Percentiles rank a stretch among this genome's conserved stretches.
These are phyloP conservation scores for Pisolithus orientalis DNA, from an alignment of 768 basidiomycete species.

Conservation along the genomic window DNA sequence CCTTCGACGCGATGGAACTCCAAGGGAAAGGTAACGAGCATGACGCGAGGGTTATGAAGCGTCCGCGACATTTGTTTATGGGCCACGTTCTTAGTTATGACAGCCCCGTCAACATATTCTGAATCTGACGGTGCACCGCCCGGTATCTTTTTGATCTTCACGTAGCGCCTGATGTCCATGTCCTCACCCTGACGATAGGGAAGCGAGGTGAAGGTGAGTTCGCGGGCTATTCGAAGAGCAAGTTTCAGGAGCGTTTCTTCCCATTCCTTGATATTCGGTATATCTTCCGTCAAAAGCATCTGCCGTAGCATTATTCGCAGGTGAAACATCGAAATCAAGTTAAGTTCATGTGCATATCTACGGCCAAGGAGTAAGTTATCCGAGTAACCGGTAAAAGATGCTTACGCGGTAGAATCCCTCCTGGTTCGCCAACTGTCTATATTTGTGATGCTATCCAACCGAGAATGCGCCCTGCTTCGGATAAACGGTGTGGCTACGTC, in stretches of 20 bases:
- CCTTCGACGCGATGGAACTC: slow-evolving; percentile 92
- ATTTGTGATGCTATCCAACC: slow-evolving; percentile 50
- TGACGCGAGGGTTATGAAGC: slow-evolving; percentile 83
- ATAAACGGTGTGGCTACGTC: slow-evolving; percentile 74
- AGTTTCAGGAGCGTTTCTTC: slow-evolving; percentile 76
- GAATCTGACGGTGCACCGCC: slow-evolving; percentile 89
- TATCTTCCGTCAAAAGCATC: slow-evolving; percentile 74
- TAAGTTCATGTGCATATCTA: slow-evolving; percentile 81
- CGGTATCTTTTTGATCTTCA: slow-evolving; percentile 98
- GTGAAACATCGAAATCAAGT: slow-evolving; percentile 82
- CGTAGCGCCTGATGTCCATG: slow-evolving; percentile 91
- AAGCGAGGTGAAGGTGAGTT: slow-evolving; percentile 68
- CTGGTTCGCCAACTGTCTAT: slow-evolving; percentile 81
- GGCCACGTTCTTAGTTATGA: slow-evolving; percentile 96
- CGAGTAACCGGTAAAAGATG: slow-evolving; percentile 10
- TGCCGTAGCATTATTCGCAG: slow-evolving; percentile 88
- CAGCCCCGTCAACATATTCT: slow-evolving; percentile 94
- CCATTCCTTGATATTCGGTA: slow-evolving; percentile 85
- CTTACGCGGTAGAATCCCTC: slow-evolving; percentile 86
- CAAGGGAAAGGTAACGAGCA: slow-evolving; percentile 92
- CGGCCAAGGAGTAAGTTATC: background rate
- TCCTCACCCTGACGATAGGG: slow-evolving; percentile 80
- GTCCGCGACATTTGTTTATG: slow-evolving; percentile 90
- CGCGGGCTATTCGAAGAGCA: slow-evolving; percentile 79
- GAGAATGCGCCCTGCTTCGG: slow-evolving; percentile 78